These are phyloP conservation scores for Neurospora sp. DNA, from an alignment of 495 filamentous ascomycete genomes.

Conservation along the genomic window DNA sequence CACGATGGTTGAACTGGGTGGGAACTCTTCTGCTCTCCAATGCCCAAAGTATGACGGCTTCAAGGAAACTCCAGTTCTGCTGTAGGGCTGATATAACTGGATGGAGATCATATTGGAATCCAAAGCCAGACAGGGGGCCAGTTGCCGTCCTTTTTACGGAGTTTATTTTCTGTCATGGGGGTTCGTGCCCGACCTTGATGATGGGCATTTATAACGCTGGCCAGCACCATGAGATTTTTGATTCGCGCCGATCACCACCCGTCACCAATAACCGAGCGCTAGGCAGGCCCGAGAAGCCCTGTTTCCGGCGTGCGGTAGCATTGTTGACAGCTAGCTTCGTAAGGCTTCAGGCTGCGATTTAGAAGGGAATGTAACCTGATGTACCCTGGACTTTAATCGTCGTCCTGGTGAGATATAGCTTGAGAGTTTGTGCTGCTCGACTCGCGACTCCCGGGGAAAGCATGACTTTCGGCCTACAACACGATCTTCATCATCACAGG, in stretches of 20 bases:
- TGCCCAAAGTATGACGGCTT: not conserved
- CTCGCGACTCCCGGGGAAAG: not conserved
- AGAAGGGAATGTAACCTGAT: not conserved
- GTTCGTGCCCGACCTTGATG: not conserved
- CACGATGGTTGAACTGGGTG: not conserved
- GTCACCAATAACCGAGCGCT: not conserved
- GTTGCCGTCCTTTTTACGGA: not conserved
- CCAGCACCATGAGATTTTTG: not conserved
- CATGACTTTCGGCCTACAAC: not conserved
- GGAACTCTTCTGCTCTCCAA: not conserved
- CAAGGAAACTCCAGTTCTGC: not conserved
- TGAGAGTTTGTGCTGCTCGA: not conserved
- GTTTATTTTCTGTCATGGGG: not conserved
- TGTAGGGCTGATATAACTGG: not conserved
- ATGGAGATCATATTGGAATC: not conserved
- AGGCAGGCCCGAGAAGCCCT: not conserved
- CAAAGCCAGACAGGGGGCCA: not conserved
- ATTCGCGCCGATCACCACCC: not conserved
- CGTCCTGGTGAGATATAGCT: not conserved
- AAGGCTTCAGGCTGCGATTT: not conserved
- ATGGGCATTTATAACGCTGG: not conserved
- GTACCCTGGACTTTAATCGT: not conserved
- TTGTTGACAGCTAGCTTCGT: not conserved
- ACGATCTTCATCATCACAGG: not conserved
- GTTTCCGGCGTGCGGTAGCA: not conserved